Evolutionary conservation across 306 rosid species (phyloP).

Genomic region (Purshia tridentata): DNA sequence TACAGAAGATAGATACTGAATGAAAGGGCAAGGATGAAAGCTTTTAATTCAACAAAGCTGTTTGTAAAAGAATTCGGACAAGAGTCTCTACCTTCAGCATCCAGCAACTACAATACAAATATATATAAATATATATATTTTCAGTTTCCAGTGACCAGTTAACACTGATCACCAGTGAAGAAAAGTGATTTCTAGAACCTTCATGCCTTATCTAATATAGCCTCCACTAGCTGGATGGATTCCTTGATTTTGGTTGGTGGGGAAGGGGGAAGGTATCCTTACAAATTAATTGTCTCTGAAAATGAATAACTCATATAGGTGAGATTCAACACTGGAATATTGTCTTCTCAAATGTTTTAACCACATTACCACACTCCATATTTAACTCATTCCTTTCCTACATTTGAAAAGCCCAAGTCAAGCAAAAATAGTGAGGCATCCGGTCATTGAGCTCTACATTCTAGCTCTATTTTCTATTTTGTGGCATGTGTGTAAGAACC

Average conservation of each 20-base stretch:
- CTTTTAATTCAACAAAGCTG: not conserved
- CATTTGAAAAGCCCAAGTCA: not conserved
- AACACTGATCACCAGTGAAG: not conserved
- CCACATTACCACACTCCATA: not conserved
- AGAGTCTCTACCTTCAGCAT: not conserved
- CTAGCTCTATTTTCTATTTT: not conserved
- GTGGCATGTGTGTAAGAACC: not conserved
- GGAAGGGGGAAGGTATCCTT: not conserved
- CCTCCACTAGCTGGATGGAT: not conserved
- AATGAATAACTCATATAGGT: not conserved
- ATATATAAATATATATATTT: not conserved
- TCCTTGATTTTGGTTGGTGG: not conserved
- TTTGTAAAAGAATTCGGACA: not conserved
- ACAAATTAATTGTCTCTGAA: not conserved
- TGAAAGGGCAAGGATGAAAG: not conserved
- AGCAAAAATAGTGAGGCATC: not conserved
- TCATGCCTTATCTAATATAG: not conserved
- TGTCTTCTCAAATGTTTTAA: not conserved
- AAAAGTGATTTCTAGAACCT: not conserved
- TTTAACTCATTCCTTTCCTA: not conserved
- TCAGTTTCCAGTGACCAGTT: not conserved
- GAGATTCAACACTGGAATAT: not conserved
- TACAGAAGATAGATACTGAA: not conserved
- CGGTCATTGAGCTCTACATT: not conserved
- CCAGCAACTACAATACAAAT: not conserved